Evolutionary conservation across 2,329 filamentous ascomycete genomes (phyloP).

Genomic region (Talaromyces sp.): DNA sequence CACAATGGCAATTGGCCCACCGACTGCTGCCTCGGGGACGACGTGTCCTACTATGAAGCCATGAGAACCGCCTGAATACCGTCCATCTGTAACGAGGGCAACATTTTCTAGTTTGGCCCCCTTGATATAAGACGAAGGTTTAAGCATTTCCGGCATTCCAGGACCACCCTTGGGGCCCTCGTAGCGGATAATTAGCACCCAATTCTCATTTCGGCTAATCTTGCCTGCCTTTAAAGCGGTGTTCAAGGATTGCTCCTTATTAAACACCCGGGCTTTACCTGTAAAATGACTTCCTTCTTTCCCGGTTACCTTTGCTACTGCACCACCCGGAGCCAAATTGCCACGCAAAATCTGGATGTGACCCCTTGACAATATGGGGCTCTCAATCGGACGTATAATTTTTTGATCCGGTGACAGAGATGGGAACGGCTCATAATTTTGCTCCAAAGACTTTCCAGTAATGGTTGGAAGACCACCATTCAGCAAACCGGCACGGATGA

Average conservation of each 20-base stretch:
- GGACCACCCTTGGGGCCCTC: constrained; percentile 68
- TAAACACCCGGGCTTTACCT: constrained; percentile 65
- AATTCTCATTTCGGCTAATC: constrained; percentile 71
- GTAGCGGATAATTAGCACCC: constrained; percentile 69
- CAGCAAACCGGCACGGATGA: constrained; percentile 54
- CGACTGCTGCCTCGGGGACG: constrained; percentile 79
- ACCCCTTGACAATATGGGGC: constrained; percentile 65
- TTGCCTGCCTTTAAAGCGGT: constrained; percentile 60
- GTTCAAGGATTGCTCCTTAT: constrained; percentile 65
- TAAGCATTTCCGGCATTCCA: constrained; percentile 71
- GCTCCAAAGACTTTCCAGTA: constrained; percentile 53
- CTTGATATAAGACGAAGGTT: constrained; percentile 68
- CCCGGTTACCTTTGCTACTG: constrained; percentile 70
- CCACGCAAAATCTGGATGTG: constrained; percentile 70
- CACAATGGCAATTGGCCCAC: constrained; percentile 77
- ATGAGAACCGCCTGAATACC: constrained; percentile 64
- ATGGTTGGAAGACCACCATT: constrained; percentile 57
- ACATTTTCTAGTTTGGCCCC: constrained; percentile 68
- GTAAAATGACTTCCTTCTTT: constrained; percentile 65
- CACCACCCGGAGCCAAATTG: constrained; percentile 62
- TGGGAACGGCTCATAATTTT: constrained; percentile 57
- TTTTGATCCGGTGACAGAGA: constrained; percentile 60
- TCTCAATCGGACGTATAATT: constrained; percentile 62
- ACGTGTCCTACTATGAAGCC: constrained; percentile 85
- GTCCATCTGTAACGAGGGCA: constrained; percentile 66